Conservation (phyloP, 768 basidiomycete species). For the Symmetrospora coprosmae region DNA sequence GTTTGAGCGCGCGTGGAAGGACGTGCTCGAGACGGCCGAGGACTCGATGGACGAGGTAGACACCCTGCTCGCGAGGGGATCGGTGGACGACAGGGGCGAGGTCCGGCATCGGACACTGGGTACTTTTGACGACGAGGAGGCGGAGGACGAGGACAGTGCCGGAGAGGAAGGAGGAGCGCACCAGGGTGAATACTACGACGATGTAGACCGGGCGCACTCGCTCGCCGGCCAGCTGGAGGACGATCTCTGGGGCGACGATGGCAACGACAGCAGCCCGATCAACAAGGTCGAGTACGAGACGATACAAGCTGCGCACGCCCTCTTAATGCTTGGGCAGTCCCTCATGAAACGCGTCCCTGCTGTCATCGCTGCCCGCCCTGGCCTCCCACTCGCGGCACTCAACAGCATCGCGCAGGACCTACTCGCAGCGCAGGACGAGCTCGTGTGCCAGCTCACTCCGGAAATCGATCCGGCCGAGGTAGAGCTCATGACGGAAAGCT, state of each 20-base stretch:
- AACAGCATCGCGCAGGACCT: too few species aligned
- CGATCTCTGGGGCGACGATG: too few species aligned
- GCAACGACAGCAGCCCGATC: not conserved
- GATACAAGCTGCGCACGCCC: not conserved
- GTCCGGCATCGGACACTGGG: not conserved
- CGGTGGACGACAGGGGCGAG: not conserved
- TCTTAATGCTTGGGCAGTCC: slow-evolving; percentile 4
- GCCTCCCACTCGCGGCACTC: too few species aligned
- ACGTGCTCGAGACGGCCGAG: not conserved
- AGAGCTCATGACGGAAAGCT: not conserved
- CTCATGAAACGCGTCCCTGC: not conserved
- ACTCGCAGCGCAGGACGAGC: not conserved
- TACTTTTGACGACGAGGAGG: not conserved
- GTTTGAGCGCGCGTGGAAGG: slow-evolving; percentile 1
- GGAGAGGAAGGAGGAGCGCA: not conserved
- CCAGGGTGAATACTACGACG: slow-evolving; percentile 7
- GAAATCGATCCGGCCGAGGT: not conserved
- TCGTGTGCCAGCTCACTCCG: not conserved
- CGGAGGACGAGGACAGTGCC: not conserved
- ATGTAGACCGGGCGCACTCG: too few species aligned
- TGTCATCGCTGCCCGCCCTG: too few species aligned
- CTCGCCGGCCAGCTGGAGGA: too few species aligned
- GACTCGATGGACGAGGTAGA: slow-evolving; percentile 9
- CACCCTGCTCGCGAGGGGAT: not conserved
- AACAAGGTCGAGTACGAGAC: not conserved